Conservation (phyloP, 116 monocot species). For the Cymodocea nodosa region DNA sequence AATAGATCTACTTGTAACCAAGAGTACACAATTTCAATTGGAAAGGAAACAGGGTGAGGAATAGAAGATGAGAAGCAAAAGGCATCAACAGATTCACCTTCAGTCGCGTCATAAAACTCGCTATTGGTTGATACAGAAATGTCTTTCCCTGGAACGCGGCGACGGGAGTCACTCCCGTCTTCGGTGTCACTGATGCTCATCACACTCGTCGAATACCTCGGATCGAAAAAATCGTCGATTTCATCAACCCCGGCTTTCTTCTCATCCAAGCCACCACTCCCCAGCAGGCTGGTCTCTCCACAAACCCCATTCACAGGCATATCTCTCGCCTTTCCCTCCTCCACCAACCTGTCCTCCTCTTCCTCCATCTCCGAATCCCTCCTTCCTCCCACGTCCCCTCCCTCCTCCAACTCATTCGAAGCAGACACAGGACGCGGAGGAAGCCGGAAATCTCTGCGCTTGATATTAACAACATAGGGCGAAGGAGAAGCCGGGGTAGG, state of each 20-base stretch:
- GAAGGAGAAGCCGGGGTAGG: slow-evolving; percentile 12
- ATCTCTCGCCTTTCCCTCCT: background rate
- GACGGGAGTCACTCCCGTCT: slow-evolving; percentile 1
- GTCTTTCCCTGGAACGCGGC: slow-evolving; percentile 1
- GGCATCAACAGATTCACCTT: slow-evolving; percentile 23
- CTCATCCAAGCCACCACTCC: background rate
- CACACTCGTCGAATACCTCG: slow-evolving; percentile 17
- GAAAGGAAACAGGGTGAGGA: background rate
- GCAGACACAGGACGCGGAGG: background rate
- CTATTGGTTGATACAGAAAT: background rate
- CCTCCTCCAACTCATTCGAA: background rate
- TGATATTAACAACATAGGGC: slow-evolving; percentile 28
- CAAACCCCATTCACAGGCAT: background rate
- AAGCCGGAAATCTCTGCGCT: slow-evolving; percentile 13
- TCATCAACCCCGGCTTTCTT: slow-evolving; percentile 1
- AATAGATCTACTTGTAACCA: too few relatives aligned
- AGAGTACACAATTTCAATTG: background rate
- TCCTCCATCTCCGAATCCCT: background rate
- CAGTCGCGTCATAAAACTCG: slow-evolving; percentile 47
- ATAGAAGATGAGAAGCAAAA: background rate
- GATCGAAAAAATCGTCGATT: slow-evolving; percentile 22
- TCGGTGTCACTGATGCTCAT: slow-evolving; percentile 26
- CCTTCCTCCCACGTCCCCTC: background rate
- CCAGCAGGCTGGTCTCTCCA: too few relatives aligned
- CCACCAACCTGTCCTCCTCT: background rate